These are phyloP conservation scores for Tephrocybe sp. DNA, from an alignment of 768 basidiomycete species.

Conservation along the genomic window DNA sequence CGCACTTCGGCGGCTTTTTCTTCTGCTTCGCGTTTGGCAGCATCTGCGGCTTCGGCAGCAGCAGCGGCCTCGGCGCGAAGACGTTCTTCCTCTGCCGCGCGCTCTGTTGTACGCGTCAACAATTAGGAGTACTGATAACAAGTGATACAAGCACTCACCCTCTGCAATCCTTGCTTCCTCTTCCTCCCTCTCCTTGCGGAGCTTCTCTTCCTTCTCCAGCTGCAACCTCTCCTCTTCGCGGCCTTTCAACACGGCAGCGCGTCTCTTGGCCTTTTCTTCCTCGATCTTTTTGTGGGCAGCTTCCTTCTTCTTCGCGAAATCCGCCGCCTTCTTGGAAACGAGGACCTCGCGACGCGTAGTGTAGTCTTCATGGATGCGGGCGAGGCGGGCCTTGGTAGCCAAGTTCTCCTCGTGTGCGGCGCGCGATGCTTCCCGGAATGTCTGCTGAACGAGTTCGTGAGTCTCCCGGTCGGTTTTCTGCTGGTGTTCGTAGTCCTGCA, in stretches of 20 bases:
- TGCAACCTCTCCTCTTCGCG: conserved; percentile 54
- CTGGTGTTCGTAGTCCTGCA: conserved; percentile 83
- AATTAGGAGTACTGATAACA: not conserved
- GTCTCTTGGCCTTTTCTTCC: conserved; percentile 80
- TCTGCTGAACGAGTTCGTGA: conserved; percentile 58
- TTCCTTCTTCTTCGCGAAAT: conserved; percentile 59
- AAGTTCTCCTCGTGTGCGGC: conserved; percentile 63
- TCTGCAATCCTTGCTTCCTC: conserved; percentile 45
- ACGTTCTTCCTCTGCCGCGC: conserved; percentile 52
- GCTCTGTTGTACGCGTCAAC: conserved; percentile 33
- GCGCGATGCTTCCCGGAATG: conserved; percentile 53
- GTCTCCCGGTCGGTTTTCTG: conserved; percentile 72
- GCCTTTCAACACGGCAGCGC: conserved; percentile 50
- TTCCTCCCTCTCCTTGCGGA: conserved; percentile 48
- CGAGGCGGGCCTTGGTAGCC: conserved; percentile 71
- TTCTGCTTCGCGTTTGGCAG: conserved; percentile 59
- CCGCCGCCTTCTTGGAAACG: conserved; percentile 55
- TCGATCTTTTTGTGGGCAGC: conserved; percentile 67
- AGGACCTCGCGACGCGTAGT: conserved; percentile 47
- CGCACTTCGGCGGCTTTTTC: conserved; percentile 51
- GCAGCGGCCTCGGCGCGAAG: conserved; percentile 48
- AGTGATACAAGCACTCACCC: conserved; percentile 35
- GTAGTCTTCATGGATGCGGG: conserved; percentile 74
- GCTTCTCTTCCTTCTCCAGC: conserved; percentile 37
- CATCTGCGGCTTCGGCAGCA: conserved; percentile 43